A percentile compares a stretch with the other conserved stretches of the same genome.
Evolutionary conservation across 768 basidiomycete genomes (phyloP).

Genomic region (Naganishia antarctica): DNA sequence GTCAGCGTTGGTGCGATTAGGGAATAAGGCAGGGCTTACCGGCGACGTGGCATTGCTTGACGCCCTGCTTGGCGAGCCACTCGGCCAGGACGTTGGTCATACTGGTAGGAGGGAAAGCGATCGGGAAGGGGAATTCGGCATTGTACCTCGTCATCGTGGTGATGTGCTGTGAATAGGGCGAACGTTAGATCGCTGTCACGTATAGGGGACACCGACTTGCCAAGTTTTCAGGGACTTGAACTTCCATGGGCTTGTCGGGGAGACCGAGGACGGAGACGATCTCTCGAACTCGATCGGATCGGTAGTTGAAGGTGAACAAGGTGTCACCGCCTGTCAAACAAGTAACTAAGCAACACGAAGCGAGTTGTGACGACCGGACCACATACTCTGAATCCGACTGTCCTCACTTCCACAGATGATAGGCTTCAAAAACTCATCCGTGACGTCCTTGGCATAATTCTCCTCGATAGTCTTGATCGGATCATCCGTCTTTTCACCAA

Average conservation of each 20-base stretch:
- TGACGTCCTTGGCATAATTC: constrained; percentile 77
- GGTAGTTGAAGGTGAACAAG: constrained; percentile 94
- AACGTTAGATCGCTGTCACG: neutral
- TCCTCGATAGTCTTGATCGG: constrained; percentile 63
- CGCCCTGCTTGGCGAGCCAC: constrained; percentile 71
- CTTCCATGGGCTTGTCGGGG: constrained; percentile 76
- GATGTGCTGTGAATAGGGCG: constrained; percentile 56
- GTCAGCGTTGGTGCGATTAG: neutral
- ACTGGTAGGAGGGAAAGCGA: constrained; percentile 86
- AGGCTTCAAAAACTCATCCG: constrained; percentile 93
- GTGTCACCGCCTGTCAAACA: constrained; percentile 89
- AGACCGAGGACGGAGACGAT: constrained; percentile 74
- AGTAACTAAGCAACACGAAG: too few species aligned
- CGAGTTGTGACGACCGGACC: too few species aligned
- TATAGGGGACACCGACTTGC: neutral
- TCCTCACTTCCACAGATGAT: constrained; percentile 77
- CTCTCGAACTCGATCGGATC: constrained; percentile 93
- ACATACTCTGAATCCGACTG: constrained; percentile 71
- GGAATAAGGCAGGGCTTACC: constrained; percentile 51
- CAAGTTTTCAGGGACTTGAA: constrained; percentile 71
- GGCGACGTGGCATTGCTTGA: constrained; percentile 84
- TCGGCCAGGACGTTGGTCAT: constrained; percentile 96
- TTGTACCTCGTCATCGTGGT: constrained; percentile 95
- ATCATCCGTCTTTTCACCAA: constrained; percentile 56
- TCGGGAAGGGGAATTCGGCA: constrained; percentile 76